phyloP scores from a whole-genome alignment of 345 rosid species.

The Arabidopsis thaliana region TAIR10.1 NC_003074.8:6870001-6870500 shows the following conservation, averaged over 20 bases:
- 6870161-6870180: conserved; percentile 12
- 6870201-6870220: conserved; percentile 31
- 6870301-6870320: conserved; percentile 58
- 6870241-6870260: conserved; percentile 32
- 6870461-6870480: neutral
- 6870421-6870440: neutral
- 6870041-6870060: too few species aligned
- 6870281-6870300: conserved; percentile 10
- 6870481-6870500: conserved; percentile 9
- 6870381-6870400: conserved; percentile 76
- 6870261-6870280: conserved; percentile 13
- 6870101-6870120: conserved; percentile 35
- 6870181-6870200: conserved; percentile 4
- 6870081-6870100: neutral
- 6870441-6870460: conserved; percentile 16
- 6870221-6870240: conserved; percentile 40
- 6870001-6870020: too few species aligned
- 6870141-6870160: conserved; percentile 26
- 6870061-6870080: too few species aligned
- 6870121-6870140: neutral
- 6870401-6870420: neutral
- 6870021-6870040: too few species aligned
- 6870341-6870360: conserved; percentile 83
- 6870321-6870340: conserved; percentile 69
- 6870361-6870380: conserved; percentile 77